Evolutionary conservation across 2,329 filamentous ascomycete genomes (phyloP).

Genomic region (Fusarium palustre): DNA sequence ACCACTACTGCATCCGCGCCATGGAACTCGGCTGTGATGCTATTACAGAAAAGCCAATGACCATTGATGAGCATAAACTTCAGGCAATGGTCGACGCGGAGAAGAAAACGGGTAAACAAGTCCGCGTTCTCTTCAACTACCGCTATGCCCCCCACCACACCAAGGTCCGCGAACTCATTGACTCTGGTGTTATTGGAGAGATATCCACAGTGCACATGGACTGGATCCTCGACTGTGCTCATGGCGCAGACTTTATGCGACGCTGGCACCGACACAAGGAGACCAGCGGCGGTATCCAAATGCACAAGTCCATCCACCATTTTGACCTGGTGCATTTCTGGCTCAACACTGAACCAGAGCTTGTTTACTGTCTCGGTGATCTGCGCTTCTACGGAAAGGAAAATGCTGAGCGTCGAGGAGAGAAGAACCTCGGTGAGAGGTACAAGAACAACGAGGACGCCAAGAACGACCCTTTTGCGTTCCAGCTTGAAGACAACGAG

Average conservation of each 20-base stretch:
- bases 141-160: conserved; percentile 74
- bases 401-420: conserved; percentile 68
- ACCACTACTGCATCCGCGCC: conserved; percentile 69
- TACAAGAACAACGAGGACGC: conserved; percentile 63
- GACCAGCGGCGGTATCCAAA: conserved; percentile 69
- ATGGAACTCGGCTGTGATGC: conserved; percentile 70
- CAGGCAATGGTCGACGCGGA: conserved; percentile 57
- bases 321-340: conserved; percentile 73
- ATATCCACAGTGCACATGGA: conserved; percentile 71
- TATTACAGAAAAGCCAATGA: conserved; percentile 74
- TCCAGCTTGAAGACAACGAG: conserved; percentile 63
- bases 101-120: conserved; percentile 53
- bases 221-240: conserved; percentile 71
- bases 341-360: conserved; percentile 65
- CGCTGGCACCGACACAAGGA: conserved; percentile 72
- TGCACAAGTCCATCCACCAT: conserved; percentile 73
- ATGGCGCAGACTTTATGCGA: conserved; percentile 72
- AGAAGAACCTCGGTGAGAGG: conserved; percentile 62
- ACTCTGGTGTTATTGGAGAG: conserved; percentile 65
- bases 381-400: conserved; percentile 71
- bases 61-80: conserved; percentile 66
- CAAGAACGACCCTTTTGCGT: conserved; percentile 67
- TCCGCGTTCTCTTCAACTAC: conserved; percentile 73
- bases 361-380: conserved; percentile 69
- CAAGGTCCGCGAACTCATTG: conserved; percentile 65